Base-by-base conservation (phyloP, 805 yeast genomes). In the Metschnikowia lochheadii region DNA sequence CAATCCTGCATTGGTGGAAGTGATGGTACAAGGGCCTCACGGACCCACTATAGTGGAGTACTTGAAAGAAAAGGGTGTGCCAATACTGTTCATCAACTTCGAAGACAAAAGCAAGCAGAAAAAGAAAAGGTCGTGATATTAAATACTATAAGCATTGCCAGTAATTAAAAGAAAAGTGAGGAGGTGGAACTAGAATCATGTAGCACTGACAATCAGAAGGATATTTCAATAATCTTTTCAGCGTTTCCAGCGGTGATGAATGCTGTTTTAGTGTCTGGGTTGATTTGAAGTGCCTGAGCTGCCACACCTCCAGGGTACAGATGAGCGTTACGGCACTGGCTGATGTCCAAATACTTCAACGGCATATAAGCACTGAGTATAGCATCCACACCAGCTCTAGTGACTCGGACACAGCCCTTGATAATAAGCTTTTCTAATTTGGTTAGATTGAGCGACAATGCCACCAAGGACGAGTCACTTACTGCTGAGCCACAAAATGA, bases 1-100 rank as follows among this genome's bases (percentile, higher is more conserved):
- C 37, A 77, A 80, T 46, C 84, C 84, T 4, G 78, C 76, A 36
- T 60, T 78, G 0, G 65, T 75, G 38, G 95, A 88, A 59, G 89
- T 94, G 3, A 77, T 83, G 43, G 96, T 94, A 2, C 98, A 94
- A 69, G 99, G 99, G 0, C 87, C 92, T 2, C 98, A 92, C 63
- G 82, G 83, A 21, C 77, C 80, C 43, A 64, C 77, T 0, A 80
- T 86, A 10, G 69, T 76, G n/a, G 84, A 83, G 2, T 64, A 84
- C 41, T 68, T 91, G 50, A 76, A 70, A 40, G 70, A 69, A 4
- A 72, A 81, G 51, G 96, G 96, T 0, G 68, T 92, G 23, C 84
- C 85, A 21, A 64, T 77, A 3, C 65, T 76, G 15, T 87, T 85
- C 84, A 83, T 92, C 15, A 78, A 77, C 21, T 78, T 80, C 50